Percentiles rank a stretch among this genome's conserved stretches.
Conservation (phyloP, 1,139 yeast species). For the Citeromyces hawaiiensis region DNA sequence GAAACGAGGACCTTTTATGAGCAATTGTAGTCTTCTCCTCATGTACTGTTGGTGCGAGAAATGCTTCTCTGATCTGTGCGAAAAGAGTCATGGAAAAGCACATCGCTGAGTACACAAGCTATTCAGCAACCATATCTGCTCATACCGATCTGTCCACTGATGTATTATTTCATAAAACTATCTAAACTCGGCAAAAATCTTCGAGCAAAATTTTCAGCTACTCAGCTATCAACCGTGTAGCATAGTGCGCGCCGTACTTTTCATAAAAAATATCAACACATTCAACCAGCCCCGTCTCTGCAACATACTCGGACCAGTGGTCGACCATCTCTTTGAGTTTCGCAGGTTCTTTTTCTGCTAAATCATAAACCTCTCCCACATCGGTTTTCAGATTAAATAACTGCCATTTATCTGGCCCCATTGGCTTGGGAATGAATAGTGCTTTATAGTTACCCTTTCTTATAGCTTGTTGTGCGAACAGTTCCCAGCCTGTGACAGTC, state of each 20-base stretch:
- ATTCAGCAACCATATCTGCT: too few species aligned
- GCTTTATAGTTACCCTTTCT: slow-evolving; percentile 38
- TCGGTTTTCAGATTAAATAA: slow-evolving; percentile 28
- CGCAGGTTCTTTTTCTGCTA: slow-evolving; percentile 20
- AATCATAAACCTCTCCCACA: slow-evolving; percentile 32
- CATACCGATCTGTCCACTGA: too few species aligned
- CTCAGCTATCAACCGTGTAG: not conserved
- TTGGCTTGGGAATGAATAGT: slow-evolving; percentile 31
- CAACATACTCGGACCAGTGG: slow-evolving; percentile 39
- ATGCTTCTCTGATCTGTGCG: too few species aligned
- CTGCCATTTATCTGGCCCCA: slow-evolving; percentile 37
- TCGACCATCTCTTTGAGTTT: slow-evolving; percentile 24
- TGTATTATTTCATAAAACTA: too few species aligned
- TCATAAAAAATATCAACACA: slow-evolving; percentile 7
- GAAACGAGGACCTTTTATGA: too few species aligned
- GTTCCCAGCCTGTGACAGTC: slow-evolving; percentile 43
- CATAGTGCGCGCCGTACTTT: not conserved
- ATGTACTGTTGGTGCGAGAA: too few species aligned
- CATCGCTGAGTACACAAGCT: too few species aligned
- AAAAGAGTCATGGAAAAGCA: too few species aligned
- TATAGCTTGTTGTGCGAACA: slow-evolving; percentile 41
- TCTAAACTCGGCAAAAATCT: too few species aligned
- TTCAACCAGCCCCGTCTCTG: slow-evolving; percentile 40
- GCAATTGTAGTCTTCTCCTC: too few species aligned
- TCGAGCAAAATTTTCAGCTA: not conserved